Evolutionary conservation across 1,284 basidiomycete species (phyloP), one percentile per base, ranked within the genome.

Genomic region (Malassezia cuniculi): DNA sequence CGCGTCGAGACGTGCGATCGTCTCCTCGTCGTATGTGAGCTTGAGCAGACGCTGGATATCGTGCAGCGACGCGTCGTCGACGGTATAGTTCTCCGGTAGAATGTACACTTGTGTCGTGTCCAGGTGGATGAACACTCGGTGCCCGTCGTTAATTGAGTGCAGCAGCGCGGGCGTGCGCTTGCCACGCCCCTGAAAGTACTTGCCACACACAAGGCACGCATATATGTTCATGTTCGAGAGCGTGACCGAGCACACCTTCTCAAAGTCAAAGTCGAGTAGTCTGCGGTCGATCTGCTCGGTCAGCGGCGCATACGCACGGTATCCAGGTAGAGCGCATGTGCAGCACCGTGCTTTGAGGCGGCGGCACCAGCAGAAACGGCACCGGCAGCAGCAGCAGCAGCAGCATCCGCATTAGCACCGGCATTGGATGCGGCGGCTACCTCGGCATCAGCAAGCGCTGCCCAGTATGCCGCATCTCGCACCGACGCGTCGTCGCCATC

Each of bases 161-260:
- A 86, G 78, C 69, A 93, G 97, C 18, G 93, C 93, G 67, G 86
- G 89, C 36, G 85, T 89, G 30, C 76, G 82, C 49, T 80, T 79
- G 14, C 93, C 89, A 54, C 93, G 75, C 4, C 93, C 93, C 73
- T 97, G 93, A 62, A 94, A 97, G 71, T 95, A 97, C 70, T 93
- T 94, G 39, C 93, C 93, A 67, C 87, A 94, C 9, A 97, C 87
- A 32, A 99, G 78, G 65, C 93, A 99, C 16, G 85, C 86, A 61
- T 99, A 99, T 49, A 85, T 83, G 69, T 97, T 93, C 74, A 94
- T 87, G 69, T 94, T 93, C 20, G 84, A 85, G 32, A 86, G 74
- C 19, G 85, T 90, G 42, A 97, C 85, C 7, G 86, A 94, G 73
- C 93, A 99, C 20, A 97, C 76, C 73, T 90, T 86, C 72, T 99